Evolutionary conservation across 495 filamentous ascomycete species (phyloP).

Genomic region (Monascus purpureus): DNA sequence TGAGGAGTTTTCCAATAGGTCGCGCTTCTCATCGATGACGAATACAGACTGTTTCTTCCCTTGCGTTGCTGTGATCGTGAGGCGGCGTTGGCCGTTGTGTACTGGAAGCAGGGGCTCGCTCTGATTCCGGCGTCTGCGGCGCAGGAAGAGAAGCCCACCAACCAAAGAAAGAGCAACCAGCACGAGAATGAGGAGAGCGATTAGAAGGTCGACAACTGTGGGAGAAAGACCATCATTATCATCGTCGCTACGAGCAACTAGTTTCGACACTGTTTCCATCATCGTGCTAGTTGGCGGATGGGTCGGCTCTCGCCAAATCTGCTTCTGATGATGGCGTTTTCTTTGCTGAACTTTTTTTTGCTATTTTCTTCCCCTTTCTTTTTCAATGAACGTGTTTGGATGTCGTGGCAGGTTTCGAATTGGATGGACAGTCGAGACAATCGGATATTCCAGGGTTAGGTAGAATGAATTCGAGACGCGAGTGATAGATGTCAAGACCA

Average conservation of each 20-base stretch:
- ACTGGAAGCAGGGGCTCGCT: conserved; percentile 41
- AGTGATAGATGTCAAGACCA: too few species aligned
- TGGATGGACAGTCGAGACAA: too few species aligned
- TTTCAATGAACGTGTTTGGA: neutral
- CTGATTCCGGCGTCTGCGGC: conserved; percentile 43
- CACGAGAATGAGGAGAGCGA: conserved; percentile 64
- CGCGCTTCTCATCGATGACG: conserved; percentile 58
- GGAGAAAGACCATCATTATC: conserved; percentile 29
- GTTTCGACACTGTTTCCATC: conserved; percentile 33
- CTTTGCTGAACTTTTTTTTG: neutral
- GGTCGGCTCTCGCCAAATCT: conserved; percentile 11
- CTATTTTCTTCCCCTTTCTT: neutral
- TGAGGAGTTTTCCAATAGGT: conserved; percentile 57
- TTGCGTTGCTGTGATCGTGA: conserved; percentile 45
- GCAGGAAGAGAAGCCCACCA: conserved; percentile 54
- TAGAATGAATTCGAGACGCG: too few species aligned
- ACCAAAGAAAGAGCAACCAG: conserved; percentile 52
- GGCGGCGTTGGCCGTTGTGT: conserved; percentile 48
- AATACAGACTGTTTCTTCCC: conserved; percentile 50
- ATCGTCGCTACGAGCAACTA: conserved; percentile 37
- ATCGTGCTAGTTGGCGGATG: conserved; percentile 8
- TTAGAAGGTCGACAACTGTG: conserved; percentile 57
- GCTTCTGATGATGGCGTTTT: neutral
- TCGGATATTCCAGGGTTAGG: too few species aligned
- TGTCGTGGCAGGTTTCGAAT: too few species aligned